Evolutionary conservation across 495 filamentous ascomycete species (phyloP), one percentile per base, ranked within the genome.

Genomic region (Penicillium steckii): DNA sequence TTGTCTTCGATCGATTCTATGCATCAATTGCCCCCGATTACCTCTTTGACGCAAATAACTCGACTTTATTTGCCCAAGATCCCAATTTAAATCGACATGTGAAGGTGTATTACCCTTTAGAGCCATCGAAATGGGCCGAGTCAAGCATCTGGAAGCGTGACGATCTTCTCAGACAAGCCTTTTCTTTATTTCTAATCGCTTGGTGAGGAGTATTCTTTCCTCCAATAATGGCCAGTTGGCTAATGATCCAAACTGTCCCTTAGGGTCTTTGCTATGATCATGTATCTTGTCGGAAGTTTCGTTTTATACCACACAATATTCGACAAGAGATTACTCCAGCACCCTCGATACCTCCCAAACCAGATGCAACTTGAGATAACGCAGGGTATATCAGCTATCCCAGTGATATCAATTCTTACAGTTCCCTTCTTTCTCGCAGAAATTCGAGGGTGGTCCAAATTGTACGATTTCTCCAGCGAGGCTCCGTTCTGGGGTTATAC

Each of bases 281-380:
- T 87, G 56, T 91, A 91, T 74, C 89, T 88, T 62, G 26, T 84
- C 46, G 86, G 85, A 62, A 83, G 88, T 32, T 76, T 81, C 23
- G 70, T 95, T 38, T 88, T 89, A 45, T 96, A 94, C 74, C 46
- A 85, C 66, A 90, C 92, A 72, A 71, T 96, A 70, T 97, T 91
- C 75, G 91, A 97, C 76, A 90, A 97, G 62, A 76, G 79, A 41
- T 87, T 87, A 54, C 80, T 91, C 68, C 70, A 85, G 15, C 93
- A 97, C 67, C 93, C 93, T 8, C 90, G 91, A 68, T 96, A 87
- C 69, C 87, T 96, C 60, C 88, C 87, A 66, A 87, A 96, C 70
- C 93, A 97, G 67, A 85, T 97, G 30, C 72, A 77, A 29, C 79
- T 88, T 55, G 93, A 97, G 66, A 95, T 97, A 55, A 61, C 66